Base-by-base conservation (phyloP, 73 alveolate species). In the Tetrahymena elliotti region DNA sequence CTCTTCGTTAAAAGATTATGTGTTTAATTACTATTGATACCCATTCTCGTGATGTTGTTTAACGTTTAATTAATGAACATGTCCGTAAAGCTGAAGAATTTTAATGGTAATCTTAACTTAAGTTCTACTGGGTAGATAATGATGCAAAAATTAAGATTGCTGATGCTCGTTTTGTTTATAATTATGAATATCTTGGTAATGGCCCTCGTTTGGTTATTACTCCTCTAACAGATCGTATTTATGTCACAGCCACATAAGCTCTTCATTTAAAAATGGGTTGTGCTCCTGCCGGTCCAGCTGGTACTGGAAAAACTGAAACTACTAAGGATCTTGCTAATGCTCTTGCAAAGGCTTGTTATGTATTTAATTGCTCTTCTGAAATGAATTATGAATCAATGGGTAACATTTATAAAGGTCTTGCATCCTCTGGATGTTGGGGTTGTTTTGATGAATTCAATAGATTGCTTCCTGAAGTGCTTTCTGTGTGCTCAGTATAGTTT, bases 251-350 rank as follows among this genome's bases (percentile, higher is more conserved):
- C 47, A 99, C 99, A 1, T 99, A 99, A 96, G 99, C 99, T 39
- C 98, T 99, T 83, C 99, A 99, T 96, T 96, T 99, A 97, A 99
- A 99, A 97, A 99, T 99, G 99, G 99, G 99, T 93, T 99, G 99
- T 97, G 99, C 99, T 15, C 99, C 99, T 11, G 99, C 99, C n/a
- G 99, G 99, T 24, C 99, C 99, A 2, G 99, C 99, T 33, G 99
- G 99, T 93, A 99, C 99, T 33, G 99, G 99, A n/a, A 99, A 99
- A 97, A 99, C 99, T 40, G 99, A 99, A 97, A 98, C 99, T 33
- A 99, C 99, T 84, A 99, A 99, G 97, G 99, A 99, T 97, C 98
- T 99, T 93, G 99, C 99, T 2, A 97, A 99, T 36, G 99, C 99
- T 22, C 95, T 99, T 33, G 95, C 96, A 15, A 99, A 99, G 97